Evolutionary conservation across 805 yeast genomes (phyloP), one percentile per base, ranked within the genome.

Genomic region (Pichia californica): DNA sequence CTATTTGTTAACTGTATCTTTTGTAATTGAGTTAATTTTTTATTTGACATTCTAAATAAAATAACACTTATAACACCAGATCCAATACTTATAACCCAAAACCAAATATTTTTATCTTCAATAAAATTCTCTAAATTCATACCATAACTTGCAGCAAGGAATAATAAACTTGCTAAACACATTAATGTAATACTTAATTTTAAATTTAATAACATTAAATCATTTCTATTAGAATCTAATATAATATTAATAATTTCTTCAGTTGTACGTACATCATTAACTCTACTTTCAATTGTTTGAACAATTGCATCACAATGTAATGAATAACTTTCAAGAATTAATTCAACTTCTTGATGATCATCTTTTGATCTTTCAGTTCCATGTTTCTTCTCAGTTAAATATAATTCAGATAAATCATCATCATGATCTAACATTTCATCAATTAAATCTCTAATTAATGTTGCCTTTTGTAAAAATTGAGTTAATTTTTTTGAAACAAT

Each of bases 221-320:
- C 88, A 62, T 93, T 93, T 62, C 99, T 76, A 62, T 93, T 91
- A 1, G 97, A 83, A 59, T 93, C 99, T 46, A 93, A 66, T 20
- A 93, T 83, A 51, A 93, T 89, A 56, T 88, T 88, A 47, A 89
- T 88, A 55, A 93, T 88, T 61, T 93, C 99, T 61, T 93, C 98
- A 0, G 97, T 89, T 18, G 95, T 86, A 50, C 78, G 77, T 43
- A 93, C 91, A 59, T 91, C 89, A n/a, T 84, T 75, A 27, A 79
- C 74, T 30, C 86, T 66, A 51, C 77, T 84, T 49, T 83, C 93
- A 18, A 83, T 83, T 3, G 85, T 84, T 60, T 93, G 98, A 2
- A 91, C 97, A 49, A 93, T 85, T 55, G 94, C 97, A 65, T 91
- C 98, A 46, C 86, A 77, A 43, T 91, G 94, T 41, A 83, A 82